These are phyloP conservation scores for Fusarium illudens DNA, from an alignment of 2,329 filamentous ascomycete genomes.

Conservation along the genomic window DNA sequence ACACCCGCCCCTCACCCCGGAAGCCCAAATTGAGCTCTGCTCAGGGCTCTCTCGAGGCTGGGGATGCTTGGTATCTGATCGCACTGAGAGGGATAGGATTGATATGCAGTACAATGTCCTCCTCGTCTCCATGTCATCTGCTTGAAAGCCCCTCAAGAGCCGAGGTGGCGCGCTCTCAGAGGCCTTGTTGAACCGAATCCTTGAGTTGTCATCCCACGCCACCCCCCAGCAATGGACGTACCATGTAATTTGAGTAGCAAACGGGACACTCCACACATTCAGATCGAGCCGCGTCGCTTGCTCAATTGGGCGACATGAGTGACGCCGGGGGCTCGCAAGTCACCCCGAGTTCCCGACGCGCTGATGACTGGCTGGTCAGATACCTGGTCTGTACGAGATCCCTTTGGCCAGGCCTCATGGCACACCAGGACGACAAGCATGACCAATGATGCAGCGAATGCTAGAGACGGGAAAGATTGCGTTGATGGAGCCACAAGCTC, in stretches of 20 bases:
- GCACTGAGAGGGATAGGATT: slow-evolving; percentile 10
- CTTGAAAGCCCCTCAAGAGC: slow-evolving; percentile 36
- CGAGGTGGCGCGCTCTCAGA: slow-evolving; percentile 41
- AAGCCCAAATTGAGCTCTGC: slow-evolving; percentile 7
- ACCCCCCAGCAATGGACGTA: slow-evolving; percentile 25
- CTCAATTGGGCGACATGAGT: slow-evolving; percentile 27
- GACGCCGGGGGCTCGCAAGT: slow-evolving; percentile 21
- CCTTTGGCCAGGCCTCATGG: slow-evolving; percentile 22
- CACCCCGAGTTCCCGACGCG: slow-evolving; percentile 23
- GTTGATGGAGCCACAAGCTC: slow-evolving; percentile 26
- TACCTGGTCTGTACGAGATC: slow-evolving; percentile 34
- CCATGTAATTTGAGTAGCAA: slow-evolving; percentile 27
- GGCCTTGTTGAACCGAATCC: slow-evolving; percentile 38
- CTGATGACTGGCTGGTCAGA: slow-evolving; percentile 7
- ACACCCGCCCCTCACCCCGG: slow-evolving; percentile 30
- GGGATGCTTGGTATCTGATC: neutral
- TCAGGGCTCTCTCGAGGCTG: neutral
- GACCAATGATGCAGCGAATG: slow-evolving; percentile 21
- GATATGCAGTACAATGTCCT: slow-evolving; percentile 35
- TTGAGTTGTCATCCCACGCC: slow-evolving; percentile 34
- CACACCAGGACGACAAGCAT: slow-evolving; percentile 22
- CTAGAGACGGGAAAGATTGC: slow-evolving; percentile 20
- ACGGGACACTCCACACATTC: slow-evolving; percentile 23
- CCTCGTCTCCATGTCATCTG: slow-evolving; percentile 21
- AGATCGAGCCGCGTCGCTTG: slow-evolving; percentile 36